Evolutionary conservation across 495 filamentous ascomycete genomes (phyloP).

Genomic region (Margaritispora aquatica): DNA sequence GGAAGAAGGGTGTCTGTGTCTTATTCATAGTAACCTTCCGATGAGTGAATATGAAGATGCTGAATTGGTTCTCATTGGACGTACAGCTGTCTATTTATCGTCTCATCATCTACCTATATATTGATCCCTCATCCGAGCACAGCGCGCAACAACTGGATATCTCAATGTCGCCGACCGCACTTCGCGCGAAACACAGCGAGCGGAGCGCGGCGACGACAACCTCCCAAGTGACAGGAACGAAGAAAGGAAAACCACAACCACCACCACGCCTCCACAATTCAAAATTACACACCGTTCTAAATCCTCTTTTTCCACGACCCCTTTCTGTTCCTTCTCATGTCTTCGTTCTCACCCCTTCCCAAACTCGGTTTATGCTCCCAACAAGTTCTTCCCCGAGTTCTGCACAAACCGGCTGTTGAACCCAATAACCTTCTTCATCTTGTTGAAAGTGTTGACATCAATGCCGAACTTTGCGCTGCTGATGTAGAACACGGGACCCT

Average conservation of each 20-base stretch:
- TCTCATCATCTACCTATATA: background rate
- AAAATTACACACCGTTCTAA: too few species aligned
- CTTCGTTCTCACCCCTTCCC: background rate
- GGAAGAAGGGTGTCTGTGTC: too few species aligned
- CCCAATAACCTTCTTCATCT: conserved; percentile 51
- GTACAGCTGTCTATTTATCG: too few species aligned
- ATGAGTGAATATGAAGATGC: too few species aligned
- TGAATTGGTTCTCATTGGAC: too few species aligned
- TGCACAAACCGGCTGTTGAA: conserved; percentile 62
- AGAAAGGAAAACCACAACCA: too few species aligned
- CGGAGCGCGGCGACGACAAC: too few species aligned
- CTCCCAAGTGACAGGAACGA: too few species aligned
- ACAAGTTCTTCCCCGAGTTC: conserved; percentile 51
- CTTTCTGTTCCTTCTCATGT: background rate
- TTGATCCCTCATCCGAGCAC: background rate
- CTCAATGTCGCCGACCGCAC: background rate
- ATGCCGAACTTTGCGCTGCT: conserved; percentile 44
- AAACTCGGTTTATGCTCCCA: too few species aligned
- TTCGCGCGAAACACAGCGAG: background rate
- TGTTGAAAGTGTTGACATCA: conserved; percentile 45
- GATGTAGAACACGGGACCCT: conserved; percentile 54
- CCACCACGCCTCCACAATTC: too few species aligned
- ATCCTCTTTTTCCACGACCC: background rate
- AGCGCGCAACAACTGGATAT: background rate
- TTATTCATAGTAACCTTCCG: too few species aligned